These are phyloP conservation scores for Suhomyces prunicola DNA, from an alignment of 805 yeast species.

Conservation along the genomic window DNA sequence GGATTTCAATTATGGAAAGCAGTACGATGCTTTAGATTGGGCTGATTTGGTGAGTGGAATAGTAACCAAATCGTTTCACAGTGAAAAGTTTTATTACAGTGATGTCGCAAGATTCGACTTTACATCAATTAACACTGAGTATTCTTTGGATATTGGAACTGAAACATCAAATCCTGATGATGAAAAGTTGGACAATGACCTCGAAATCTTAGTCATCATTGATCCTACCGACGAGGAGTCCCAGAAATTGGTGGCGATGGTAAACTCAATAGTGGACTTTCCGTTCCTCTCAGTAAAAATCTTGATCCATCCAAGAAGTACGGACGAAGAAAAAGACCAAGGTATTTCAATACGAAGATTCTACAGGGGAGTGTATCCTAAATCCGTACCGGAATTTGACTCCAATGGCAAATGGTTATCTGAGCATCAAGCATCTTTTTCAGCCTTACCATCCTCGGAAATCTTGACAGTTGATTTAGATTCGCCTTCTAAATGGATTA, in stretches of 20 bases:
- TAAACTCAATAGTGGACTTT: conserved; percentile 37
- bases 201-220: conserved; percentile 58
- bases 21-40: conserved; percentile 37
- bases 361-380: conserved; percentile 47
- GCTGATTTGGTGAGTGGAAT: conserved; percentile 45
- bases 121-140: conserved; percentile 24
- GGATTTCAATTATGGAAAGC: conserved; percentile 15
- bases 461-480: conserved; percentile 56
- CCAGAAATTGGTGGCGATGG: conserved; percentile 56
- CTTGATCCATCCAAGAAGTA: conserved; percentile 54
- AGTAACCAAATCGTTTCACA: conserved; percentile 45
- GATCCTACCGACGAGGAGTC: conserved; percentile 74
- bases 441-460: conserved; percentile 45
- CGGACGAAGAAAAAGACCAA: conserved; percentile 22
- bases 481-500: conserved; percentile 68
- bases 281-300: conserved; percentile 53
- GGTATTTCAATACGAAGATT: conserved; percentile 52
- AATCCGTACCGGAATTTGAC: conserved; percentile 28
- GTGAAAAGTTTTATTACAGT: conserved; percentile 38
- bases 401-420: conserved; percentile 16
- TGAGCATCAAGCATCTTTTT: conserved; percentile 34
- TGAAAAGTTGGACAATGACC: conserved; percentile 21
- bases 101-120: conserved; percentile 49
- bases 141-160: conserved; percentile 24
- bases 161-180: conserved; percentile 4